Evolutionary conservation across 2,329 filamentous ascomycete genomes (phyloP).

Genomic region (Pseudocercospora macadamiae): DNA sequence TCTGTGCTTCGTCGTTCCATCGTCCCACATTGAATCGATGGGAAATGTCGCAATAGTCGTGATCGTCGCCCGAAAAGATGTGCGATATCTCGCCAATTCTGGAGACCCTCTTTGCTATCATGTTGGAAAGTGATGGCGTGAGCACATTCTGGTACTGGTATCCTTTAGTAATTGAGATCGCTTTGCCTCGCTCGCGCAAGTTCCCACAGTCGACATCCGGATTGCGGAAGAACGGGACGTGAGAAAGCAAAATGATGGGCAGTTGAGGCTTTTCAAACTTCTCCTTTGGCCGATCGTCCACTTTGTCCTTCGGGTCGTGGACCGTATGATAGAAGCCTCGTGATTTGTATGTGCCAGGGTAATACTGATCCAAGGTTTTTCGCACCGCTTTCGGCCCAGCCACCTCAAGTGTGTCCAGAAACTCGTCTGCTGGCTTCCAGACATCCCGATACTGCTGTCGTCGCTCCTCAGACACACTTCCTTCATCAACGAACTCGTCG

Average conservation of each 20-base stretch:
- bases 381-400: slow-evolving; percentile 69
- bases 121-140: slow-evolving; percentile 72
- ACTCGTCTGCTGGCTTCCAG: slow-evolving; percentile 75
- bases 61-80: slow-evolving; percentile 94
- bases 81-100: slow-evolving; percentile 71
- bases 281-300: slow-evolving; percentile 9
- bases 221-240: slow-evolving; percentile 84
- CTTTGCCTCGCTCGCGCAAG: slow-evolving; percentile 80
- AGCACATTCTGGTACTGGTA: slow-evolving; percentile 98
- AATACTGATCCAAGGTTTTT: slow-evolving; percentile 59
- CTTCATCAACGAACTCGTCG: slow-evolving; percentile 59
- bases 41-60: slow-evolving; percentile 92
- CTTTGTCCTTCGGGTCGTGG: slow-evolving; percentile 31
- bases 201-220: slow-evolving; percentile 87
- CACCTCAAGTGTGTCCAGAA: slow-evolving; percentile 68
- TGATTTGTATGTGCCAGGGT: slow-evolving; percentile 41
- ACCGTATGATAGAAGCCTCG: slow-evolving; percentile 40
- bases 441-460: slow-evolving; percentile 50
- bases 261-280: slow-evolving; percentile 56
- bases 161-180: slow-evolving; percentile 74
- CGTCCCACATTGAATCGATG: slow-evolving; percentile 58
- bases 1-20: slow-evolving; percentile 39
- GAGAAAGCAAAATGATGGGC: slow-evolving; percentile 85
- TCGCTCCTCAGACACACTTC: slow-evolving; percentile 54
- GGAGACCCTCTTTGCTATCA: slow-evolving; percentile 70